These are phyloP conservation scores for Fusarium longipes DNA, from an alignment of 2,329 filamentous ascomycete species.

Conservation along the genomic window DNA sequence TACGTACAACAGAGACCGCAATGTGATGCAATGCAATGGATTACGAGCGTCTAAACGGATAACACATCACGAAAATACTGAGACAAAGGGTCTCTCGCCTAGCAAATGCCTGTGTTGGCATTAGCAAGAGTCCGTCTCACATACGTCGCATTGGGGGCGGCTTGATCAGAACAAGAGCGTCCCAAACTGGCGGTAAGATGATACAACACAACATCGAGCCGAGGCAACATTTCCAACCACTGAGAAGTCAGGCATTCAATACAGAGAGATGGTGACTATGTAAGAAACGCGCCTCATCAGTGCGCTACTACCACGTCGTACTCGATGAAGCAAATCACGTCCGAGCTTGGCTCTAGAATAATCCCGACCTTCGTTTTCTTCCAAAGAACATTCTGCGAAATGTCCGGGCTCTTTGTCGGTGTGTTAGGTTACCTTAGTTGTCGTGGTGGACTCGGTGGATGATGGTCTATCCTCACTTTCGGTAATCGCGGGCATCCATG, in stretches of 20 bases:
- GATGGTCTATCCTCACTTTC: constrained; percentile 25
- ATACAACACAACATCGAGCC: constrained; percentile 6
- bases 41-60: constrained; percentile 6
- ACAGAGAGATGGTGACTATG: no score
- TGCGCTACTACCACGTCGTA: not conserved
- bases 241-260: not conserved
- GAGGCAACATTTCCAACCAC: constrained; percentile 6
- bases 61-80: constrained; percentile 8
- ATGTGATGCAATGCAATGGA: not conserved
- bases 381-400: constrained; percentile 26
- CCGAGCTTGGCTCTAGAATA: constrained; percentile 40
- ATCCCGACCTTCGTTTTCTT: constrained; percentile 27
- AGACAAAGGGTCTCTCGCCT: constrained; percentile 3
- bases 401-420: constrained; percentile 29
- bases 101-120: constrained; percentile 10
- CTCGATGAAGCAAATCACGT: constrained; percentile 14
- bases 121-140: constrained; percentile 7
- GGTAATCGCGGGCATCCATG: constrained; percentile 35
- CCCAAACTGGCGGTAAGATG: constrained; percentile 38
- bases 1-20: not conserved
- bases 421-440: not conserved
- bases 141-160: constrained; percentile 14
- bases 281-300: not conserved
- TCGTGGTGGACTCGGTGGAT: not conserved
- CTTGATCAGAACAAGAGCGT: constrained; percentile 26